phyloP scores from a whole-genome alignment of 257 asterid species.

The Prunella vulgaris region DNA sequence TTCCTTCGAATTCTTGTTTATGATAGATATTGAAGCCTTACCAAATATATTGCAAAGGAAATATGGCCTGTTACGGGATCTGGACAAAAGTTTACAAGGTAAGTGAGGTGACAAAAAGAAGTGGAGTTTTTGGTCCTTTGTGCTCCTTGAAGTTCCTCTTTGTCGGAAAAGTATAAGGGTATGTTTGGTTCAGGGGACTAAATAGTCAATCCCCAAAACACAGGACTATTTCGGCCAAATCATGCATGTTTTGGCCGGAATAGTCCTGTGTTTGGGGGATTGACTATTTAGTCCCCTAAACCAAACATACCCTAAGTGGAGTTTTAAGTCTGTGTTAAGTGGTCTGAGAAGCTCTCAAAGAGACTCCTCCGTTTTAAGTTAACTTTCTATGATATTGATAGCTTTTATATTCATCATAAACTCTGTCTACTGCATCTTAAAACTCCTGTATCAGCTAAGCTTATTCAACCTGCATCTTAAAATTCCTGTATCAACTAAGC shows the following conservation, averaged over 20 bases:
- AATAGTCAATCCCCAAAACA: too few relatives aligned
- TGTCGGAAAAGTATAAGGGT: neutral
- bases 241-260: too few relatives aligned
- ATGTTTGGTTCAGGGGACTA: too few relatives aligned
- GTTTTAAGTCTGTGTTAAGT: too few relatives aligned
- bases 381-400: neutral
- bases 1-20: neutral
- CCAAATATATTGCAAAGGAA: conserved; percentile 78
- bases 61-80: conserved; percentile 72
- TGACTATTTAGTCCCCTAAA: too few relatives aligned
- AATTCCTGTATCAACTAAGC: neutral
- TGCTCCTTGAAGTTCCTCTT: conserved; percentile 4
- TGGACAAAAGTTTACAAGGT: conserved; percentile 93
- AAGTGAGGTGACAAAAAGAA: neutral
- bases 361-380: neutral
- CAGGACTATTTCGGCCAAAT: too few relatives aligned
- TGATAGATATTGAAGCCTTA: conserved; percentile 77
- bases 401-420: neutral
- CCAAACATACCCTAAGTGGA: too few relatives aligned
- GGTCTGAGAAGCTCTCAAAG: too few relatives aligned
- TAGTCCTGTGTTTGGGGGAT: too few relatives aligned
- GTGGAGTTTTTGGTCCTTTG: neutral
- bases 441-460: too few relatives aligned
- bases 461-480: neutral
- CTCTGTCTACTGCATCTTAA: conserved; percentile 1